These are phyloP conservation scores for Rhodomyrtus tomentosa DNA, from an alignment of 345 rosid genomes.

Conservation along the genomic window DNA sequence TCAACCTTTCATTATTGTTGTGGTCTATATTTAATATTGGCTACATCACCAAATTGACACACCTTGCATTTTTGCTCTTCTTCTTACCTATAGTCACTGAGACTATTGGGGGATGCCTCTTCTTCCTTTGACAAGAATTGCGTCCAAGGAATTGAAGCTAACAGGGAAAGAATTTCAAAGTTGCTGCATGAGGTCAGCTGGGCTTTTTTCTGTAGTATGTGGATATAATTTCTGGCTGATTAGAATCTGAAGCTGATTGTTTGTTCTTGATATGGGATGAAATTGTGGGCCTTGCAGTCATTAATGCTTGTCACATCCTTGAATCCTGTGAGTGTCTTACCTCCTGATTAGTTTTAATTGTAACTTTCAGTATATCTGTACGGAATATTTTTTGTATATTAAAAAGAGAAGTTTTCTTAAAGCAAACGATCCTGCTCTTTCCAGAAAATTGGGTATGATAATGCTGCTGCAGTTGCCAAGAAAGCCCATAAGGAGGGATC, in stretches of 20 bases:
- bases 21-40: background rate
- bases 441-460: slow-evolving; percentile 94
- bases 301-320: slow-evolving; percentile 96
- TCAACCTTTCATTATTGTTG: background rate
- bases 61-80: background rate
- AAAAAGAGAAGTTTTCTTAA: background rate
- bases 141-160: slow-evolving; percentile 81
- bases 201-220: background rate
- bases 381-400: background rate
- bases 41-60: background rate
- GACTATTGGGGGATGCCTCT: slow-evolving; percentile 92
- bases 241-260: background rate
- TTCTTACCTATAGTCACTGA: slow-evolving; percentile 41
- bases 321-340: slow-evolving; percentile 63
- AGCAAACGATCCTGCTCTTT: slow-evolving; percentile 1
- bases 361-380: background rate
- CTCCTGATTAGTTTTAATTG: background rate
- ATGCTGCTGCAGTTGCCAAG: slow-evolving; percentile 98
- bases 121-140: slow-evolving; percentile 93
- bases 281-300: slow-evolving; percentile 44
- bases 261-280: slow-evolving; percentile 9
- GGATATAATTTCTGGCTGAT: background rate
- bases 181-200: slow-evolving; percentile 75
- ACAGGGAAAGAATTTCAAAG: slow-evolving; percentile 76
- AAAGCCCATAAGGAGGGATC: slow-evolving; percentile 91